A percentile compares a stretch with the other conserved stretches of the same genome.
Conservation (phyloP, 148 eudicot genomes). For the Chenopodium formosanum region DNA sequence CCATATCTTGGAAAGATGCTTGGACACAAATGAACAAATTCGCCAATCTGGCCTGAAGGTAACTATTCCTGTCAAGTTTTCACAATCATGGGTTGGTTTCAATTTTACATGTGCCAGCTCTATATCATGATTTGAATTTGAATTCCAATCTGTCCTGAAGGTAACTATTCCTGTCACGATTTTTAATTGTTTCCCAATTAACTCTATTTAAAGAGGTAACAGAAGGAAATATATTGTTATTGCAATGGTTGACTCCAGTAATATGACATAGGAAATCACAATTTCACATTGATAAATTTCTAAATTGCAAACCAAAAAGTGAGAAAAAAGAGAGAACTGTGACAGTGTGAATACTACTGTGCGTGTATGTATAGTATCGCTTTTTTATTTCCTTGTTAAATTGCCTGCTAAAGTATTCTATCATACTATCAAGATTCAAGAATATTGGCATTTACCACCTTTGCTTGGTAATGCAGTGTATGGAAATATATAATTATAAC, state of each 20-base stretch:
- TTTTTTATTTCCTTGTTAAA: neutral
- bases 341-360: neutral
- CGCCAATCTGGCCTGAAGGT: constrained; percentile 86
- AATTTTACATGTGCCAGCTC: neutral
- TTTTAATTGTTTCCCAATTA: neutral
- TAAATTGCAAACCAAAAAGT: neutral
- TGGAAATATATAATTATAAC: neutral
- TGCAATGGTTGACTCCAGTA: neutral
- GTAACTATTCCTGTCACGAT: constrained; percentile 26
- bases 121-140: neutral
- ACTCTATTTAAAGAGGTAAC: neutral
- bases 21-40: constrained; percentile 82
- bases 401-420: neutral
- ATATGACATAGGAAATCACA: neutral
- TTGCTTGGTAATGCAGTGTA: neutral
- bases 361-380: no score
- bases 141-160: constrained; percentile 60
- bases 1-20: constrained; percentile 71
- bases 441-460: neutral
- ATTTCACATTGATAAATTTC: neutral
- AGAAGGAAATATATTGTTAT: neutral
- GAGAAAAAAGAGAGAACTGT: neutral
- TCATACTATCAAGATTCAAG: neutral
- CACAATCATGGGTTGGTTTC: neutral
- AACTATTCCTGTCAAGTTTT: constrained; percentile 4